Base-by-base conservation (phyloP, 1,284 basidiomycete species). In the Pisolithus thermaeus region DNA sequence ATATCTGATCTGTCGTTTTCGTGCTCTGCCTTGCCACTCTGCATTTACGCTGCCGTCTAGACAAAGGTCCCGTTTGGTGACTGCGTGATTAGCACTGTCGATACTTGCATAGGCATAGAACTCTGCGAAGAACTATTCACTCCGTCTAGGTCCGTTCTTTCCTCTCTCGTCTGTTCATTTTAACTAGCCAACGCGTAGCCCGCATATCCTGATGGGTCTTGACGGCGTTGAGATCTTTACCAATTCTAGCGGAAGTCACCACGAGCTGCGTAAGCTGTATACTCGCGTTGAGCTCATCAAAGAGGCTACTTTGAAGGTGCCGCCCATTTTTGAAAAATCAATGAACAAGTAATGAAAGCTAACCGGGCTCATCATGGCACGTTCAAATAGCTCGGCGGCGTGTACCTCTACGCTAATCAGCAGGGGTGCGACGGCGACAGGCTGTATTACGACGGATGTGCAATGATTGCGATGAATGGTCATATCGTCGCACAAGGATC, bases 211-310 rank as follows among this genome's bases (percentile, higher is more conserved):
- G 11, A 97, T 97, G 92, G 96, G 95, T 7, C 79, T 99, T 7
- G 94, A 98, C 64, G 96, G 97, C 6, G 96, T 98, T 2, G 96
- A 99, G 70, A 97, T 99, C 56, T 97, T 99, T 66, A 96, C 95
- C 18, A 99, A 99, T 73, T 96, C 94, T 0, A 95, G 91, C 55
- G 96, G 92, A 4, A 96, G 92, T 66, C 97, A 99, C 65, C 96
- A 99, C 64, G 97, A 99, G 66, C 81, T 99, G 27, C 84, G 97
- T 30, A 99, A 99, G 70, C 79, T 99, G 16, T 84, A 94, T 64
- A 83, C 83, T 5, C 84, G 96, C 11, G 83, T 99, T 2, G 94
- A 99, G 56, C 77, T 99, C 4, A 97, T 99, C 73, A 94, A 92
- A 63, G 96, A 98, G 67, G 96, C 97, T 1, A 99, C 96, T 1